Percentiles rank a stretch among this genome's conserved stretches.
Conservation (phyloP, 768 basidiomycete genomes). For the Lactarius deliciosus region DNA sequence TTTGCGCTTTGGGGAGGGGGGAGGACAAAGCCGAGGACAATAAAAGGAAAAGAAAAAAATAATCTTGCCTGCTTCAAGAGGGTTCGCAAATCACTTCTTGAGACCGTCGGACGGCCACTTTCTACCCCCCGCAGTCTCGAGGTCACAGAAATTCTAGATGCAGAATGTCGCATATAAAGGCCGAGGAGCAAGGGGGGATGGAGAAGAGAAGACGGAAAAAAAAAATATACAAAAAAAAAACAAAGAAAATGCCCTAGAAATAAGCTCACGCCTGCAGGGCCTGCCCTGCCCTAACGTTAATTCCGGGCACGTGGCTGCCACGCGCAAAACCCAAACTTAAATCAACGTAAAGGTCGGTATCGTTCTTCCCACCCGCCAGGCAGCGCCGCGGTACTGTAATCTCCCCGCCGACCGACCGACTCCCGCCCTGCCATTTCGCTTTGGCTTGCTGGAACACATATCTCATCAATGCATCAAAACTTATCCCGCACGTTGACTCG, state of each 20-base stretch:
- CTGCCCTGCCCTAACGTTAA: conserved; percentile 7
- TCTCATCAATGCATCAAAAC: conserved; percentile 2
- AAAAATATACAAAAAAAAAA: not conserved
- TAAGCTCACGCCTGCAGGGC: not conserved
- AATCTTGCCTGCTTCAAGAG: not conserved
- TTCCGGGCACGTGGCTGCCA: conserved; percentile 14
- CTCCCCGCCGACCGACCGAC: not conserved
- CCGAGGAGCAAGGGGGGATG: conserved; percentile 18
- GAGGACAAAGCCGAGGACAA: not conserved
- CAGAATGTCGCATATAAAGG: not conserved
- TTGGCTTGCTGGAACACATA: not conserved
- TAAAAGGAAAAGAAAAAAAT: not conserved
- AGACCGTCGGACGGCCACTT: not conserved
- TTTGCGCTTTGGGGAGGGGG: not conserved
- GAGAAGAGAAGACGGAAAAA: not conserved
- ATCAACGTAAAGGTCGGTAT: not conserved
- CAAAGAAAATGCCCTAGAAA: not conserved
- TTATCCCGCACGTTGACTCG: not conserved
- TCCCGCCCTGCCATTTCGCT: not conserved
- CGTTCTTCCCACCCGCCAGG: not conserved
- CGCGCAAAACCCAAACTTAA: not conserved
- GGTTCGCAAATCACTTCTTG: conserved; percentile 1
- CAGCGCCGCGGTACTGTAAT: not conserved
- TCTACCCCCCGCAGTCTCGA: not conserved
- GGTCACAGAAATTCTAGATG: conserved; percentile 2